Base-by-base conservation (phyloP, 495 filamentous ascomycete genomes). In the Achaetomiella virescens region DNA sequence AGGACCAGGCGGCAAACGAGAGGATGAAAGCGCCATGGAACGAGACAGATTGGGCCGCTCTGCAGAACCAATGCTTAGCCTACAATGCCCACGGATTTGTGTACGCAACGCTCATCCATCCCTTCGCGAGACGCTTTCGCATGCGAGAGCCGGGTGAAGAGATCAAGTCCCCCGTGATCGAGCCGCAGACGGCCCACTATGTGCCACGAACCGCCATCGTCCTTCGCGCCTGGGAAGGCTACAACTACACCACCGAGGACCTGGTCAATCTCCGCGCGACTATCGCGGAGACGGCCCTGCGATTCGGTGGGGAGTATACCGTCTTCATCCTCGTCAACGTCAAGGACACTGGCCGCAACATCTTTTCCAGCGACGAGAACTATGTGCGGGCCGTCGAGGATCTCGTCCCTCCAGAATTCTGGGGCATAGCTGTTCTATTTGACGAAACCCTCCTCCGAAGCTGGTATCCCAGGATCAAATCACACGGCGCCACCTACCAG, bases 301-400 rank as follows among this genome's bases (percentile, higher is more conserved):
- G 48, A 0, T 51, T 27, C 22, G 21, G 48, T 12, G 36, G 35
- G 22, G 48, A 51, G 35, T 51, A 51, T 8, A 51, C 35, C 36
- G 48, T 40, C 48, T 51, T 40, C 35, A n/a, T 51, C 11, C 48
- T 51, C 48, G 48, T 51, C 35, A 3, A 51, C 21, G 35, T 51
- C 35, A 51, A 51, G 36, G 48, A 40, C 35, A 51, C 21, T 8
- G 15, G 8, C 22, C 48, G 48, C 20, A 25, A 40, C 22, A 51
- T 51, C 31, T 51, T 51, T 7, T 10, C 20, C 48, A 38, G 14
- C 36, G 48, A 51, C 3, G 35, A 38, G 6, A 40, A 51, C 36
- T 51, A 51, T 15, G 2, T 2, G 14, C 48, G 48, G 4, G 48
- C 48, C 21, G 15, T 51, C 36, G 1, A 12, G 14, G 48, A 51